Evolutionary conservation across 2,329 filamentous ascomycete species (phyloP).

Genomic region (Fusarium hainanense): DNA sequence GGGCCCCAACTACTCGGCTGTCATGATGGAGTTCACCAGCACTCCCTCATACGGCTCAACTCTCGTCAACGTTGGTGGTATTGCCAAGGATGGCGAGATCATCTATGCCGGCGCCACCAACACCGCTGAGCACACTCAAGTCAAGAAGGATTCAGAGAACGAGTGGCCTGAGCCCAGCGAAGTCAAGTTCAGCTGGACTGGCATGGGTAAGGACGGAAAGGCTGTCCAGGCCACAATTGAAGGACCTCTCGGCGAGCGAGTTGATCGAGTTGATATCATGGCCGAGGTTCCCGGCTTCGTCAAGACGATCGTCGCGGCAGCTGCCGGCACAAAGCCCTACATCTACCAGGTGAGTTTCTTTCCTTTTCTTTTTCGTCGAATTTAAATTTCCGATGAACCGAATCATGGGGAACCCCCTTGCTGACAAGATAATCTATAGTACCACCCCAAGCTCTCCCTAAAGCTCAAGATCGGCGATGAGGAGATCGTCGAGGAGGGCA

Average conservation of each 20-base stretch:
- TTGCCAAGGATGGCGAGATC: conserved; percentile 84
- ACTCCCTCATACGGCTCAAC: conserved; percentile 92
- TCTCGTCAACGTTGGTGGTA: conserved; percentile 81
- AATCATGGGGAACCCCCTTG: conserved; percentile 20
- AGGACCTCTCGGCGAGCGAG: conserved; percentile 72
- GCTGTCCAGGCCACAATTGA: conserved; percentile 75
- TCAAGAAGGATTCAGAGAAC: conserved; percentile 78
- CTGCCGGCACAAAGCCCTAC: conserved; percentile 93
- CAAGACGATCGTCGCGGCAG: conserved; percentile 89
- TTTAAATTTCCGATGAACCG: conserved; percentile 31
- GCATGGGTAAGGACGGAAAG: conserved; percentile 81
- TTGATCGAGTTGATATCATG: conserved; percentile 92
- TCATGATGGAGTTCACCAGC: conserved; percentile 96
- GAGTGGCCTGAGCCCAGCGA: conserved; percentile 89
- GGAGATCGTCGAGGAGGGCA: conserved; percentile 81
- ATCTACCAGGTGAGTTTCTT: conserved; percentile 83
- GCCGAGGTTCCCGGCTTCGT: conserved; percentile 95
- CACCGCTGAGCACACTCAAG: conserved; percentile 74
- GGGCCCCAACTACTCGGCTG: conserved; percentile 83
- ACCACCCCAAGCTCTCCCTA: conserved; percentile 74
- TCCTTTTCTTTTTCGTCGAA: not conserved
- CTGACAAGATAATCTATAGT: conserved; percentile 62
- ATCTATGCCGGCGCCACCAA: conserved; percentile 76
- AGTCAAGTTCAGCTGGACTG: conserved; percentile 81
- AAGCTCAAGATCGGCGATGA: conserved; percentile 88